phyloP scores from a whole-genome alignment of 805 yeast species.

The Saturnispora besseyi region DNA sequence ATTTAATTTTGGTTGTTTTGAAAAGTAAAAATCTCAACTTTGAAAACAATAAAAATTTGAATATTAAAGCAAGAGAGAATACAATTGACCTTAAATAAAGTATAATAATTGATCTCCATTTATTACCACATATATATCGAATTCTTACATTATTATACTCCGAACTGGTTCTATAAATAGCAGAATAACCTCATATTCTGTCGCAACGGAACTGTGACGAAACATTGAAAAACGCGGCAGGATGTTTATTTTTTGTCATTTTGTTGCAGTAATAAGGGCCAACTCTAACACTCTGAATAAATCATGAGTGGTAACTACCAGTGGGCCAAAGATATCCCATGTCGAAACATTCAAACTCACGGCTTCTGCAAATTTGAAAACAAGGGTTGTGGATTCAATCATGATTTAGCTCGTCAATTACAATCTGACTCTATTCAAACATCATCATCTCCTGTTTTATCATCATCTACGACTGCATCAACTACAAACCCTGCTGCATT shows the following conservation, averaged over 20 bases:
- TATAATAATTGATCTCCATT: no score
- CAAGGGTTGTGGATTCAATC: conserved; percentile 79
- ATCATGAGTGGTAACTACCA: conserved; percentile 26
- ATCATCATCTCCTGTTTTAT: conserved; percentile 1
- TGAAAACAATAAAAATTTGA: no score
- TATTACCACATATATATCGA: no score
- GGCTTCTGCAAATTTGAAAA: conserved; percentile 84
- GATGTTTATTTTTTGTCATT: background rate
- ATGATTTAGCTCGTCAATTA: conserved; percentile 34
- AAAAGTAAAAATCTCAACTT: no score
- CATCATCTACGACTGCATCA: background rate
- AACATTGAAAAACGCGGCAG: background rate
- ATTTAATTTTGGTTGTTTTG: no score
- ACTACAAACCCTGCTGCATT: background rate
- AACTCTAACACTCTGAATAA: background rate
- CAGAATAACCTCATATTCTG: background rate
- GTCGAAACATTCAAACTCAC: conserved; percentile 75
- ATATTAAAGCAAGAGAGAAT: no score
- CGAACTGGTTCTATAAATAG: no score
- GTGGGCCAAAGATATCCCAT: conserved; percentile 66
- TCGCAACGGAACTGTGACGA: background rate
- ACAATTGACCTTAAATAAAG: no score
- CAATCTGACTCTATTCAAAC: conserved; percentile 1
- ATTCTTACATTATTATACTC: no score
- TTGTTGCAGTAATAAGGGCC: background rate